Evolutionary conservation across 202 grass and related monocot genomes (phyloP).

Genomic region (Brachypodium distachyon): DNA sequence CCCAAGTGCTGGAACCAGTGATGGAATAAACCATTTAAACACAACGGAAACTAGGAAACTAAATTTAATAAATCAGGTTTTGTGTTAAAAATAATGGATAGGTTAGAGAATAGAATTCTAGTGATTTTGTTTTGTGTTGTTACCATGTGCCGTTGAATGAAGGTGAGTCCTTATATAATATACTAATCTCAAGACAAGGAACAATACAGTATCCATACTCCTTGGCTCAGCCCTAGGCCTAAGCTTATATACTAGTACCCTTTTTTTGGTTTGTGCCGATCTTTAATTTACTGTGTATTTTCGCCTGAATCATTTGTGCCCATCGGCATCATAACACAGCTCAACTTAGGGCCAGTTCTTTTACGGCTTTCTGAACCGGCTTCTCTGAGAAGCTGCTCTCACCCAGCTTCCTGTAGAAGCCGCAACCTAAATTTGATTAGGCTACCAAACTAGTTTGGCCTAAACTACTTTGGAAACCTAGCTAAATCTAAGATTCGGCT

Average conservation of each 20-base stretch:
- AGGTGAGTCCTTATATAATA: neutral
- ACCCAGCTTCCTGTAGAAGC: too few species aligned
- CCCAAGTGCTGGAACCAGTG: neutral
- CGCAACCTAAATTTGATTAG: too few species aligned
- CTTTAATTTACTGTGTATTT: neutral
- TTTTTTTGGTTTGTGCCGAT: neutral
- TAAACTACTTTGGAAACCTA: too few species aligned
- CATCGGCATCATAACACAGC: neutral
- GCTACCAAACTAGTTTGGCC: too few species aligned
- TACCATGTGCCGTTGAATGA: conserved; percentile 3
- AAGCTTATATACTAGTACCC: neutral
- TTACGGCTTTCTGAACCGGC: too few species aligned
- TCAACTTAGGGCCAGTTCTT: too few species aligned
- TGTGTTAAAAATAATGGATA: neutral
- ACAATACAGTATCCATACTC: conserved; percentile 7
- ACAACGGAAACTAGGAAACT: neutral
- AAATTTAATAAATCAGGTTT: conserved; percentile 8
- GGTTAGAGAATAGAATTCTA: conserved; percentile 1
- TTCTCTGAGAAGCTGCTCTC: too few species aligned
- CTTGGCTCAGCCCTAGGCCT: neutral
- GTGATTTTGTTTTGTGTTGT: neutral
- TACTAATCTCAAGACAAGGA: neutral
- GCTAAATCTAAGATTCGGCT: too few species aligned
- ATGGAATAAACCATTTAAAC: neutral
- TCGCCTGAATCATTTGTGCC: conserved; percentile 5